Conservation (phyloP, 139 green algal species). For the Chlamydomonas schloesseri region DNA sequence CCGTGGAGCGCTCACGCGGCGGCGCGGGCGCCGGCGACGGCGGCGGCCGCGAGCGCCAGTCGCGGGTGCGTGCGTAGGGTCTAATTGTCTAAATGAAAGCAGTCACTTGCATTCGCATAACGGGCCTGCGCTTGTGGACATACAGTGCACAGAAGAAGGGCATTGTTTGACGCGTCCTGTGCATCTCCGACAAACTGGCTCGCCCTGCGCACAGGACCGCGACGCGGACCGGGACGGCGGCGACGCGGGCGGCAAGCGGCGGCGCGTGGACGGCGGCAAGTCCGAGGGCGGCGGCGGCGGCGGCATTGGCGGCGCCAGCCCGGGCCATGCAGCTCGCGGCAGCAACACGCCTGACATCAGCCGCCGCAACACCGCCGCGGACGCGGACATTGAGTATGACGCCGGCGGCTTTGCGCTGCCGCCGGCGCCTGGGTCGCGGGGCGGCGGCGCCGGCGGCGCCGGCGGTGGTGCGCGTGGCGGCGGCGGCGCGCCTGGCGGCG, state of each 20-base stretch:
- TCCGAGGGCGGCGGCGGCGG: constrained; percentile 5
- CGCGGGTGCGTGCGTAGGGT: too few relatives aligned
- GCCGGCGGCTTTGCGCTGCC: constrained; percentile 28
- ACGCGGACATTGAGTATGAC: constrained; percentile 33
- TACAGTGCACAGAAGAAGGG: too few relatives aligned
- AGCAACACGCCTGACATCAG: constrained; percentile 6
- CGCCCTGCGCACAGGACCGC: not conserved
- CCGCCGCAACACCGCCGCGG: not conserved
- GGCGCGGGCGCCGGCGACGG: not conserved
- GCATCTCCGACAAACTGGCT: too few relatives aligned
- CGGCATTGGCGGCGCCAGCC: not conserved
- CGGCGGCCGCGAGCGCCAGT: not conserved
- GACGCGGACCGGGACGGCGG: not conserved
- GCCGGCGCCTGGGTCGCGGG: not conserved
- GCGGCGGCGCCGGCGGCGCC: not conserved
- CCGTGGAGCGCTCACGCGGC: constrained; percentile 5
- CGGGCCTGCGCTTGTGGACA: too few relatives aligned
- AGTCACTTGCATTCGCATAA: too few relatives aligned
- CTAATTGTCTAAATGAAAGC: too few relatives aligned
- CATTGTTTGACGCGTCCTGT: too few relatives aligned
- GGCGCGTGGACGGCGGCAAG: constrained; percentile 2
- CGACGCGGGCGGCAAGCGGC: constrained; percentile 19
- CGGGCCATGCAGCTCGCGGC: not conserved
- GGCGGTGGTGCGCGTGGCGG: not conserved
- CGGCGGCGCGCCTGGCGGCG: too few relatives aligned